Conservation (phyloP, 1,284 basidiomycete genomes). For the Hortiboletus rubellus region DNA sequence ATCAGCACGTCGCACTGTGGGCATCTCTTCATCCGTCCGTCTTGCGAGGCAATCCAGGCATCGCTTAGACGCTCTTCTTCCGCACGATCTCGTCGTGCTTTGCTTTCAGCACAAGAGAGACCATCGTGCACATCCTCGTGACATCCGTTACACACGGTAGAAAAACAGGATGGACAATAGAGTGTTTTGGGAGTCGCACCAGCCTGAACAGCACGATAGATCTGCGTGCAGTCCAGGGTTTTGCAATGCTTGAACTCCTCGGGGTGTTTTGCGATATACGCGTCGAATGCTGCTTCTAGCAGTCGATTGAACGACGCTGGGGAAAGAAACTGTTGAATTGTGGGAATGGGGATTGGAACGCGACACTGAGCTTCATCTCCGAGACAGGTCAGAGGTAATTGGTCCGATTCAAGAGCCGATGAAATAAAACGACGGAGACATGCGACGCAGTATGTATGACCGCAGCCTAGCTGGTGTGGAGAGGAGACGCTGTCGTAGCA, state of each 20-base stretch:
- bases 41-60: constrained; percentile 39
- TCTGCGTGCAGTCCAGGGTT: constrained; percentile 57
- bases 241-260: constrained; percentile 52
- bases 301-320: constrained; percentile 45
- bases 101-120: constrained; percentile 48
- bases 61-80: constrained; percentile 49
- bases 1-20: constrained; percentile 48
- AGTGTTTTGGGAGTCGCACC: constrained; percentile 31
- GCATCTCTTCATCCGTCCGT: constrained; percentile 37
- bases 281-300: constrained; percentile 45
- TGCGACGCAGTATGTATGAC: constrained; percentile 52
- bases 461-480: constrained; percentile 49
- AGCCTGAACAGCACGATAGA: constrained; percentile 43
- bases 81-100: constrained; percentile 34
- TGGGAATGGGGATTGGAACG: constrained; percentile 49
- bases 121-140: constrained; percentile 52
- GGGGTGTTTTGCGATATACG: constrained; percentile 47
- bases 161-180: constrained; percentile 53
- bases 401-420: constrained; percentile 44
- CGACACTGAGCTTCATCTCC: constrained; percentile 50
- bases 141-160: constrained; percentile 50
- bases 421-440: constrained; percentile 54
- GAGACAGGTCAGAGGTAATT: constrained; percentile 53
- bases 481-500: constrained; percentile 48
- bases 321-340: constrained; percentile 48